Base-by-base conservation (phyloP, 2,329 filamentous ascomycete genomes). In the Apiospora kogelbergensis region DNA sequence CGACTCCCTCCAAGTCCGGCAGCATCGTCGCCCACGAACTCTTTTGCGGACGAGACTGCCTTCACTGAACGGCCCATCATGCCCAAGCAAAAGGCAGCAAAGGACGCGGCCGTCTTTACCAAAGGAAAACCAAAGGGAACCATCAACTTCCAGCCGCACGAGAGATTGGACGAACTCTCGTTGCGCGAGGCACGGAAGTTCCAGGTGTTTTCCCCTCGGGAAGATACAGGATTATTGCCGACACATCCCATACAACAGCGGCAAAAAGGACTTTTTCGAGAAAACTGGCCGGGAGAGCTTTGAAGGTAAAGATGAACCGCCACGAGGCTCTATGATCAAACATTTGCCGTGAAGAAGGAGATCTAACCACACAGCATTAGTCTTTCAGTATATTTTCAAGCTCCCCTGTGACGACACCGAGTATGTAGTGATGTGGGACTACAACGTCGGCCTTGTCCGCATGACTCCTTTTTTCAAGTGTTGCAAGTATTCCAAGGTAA, bases 401-500 rank as follows among this genome's bases (percentile, higher is more conserved):
- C 78, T 91, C 3, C 92, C 92, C 0, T 89, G 85, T 13, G 88
- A 92, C 63, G 86, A 90, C 1, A 86, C 85, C 71, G 84, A 88
- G 67, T 95, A 92, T 78, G 89, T 88, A 0, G 90, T 98, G 70
- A 94, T 98, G 89, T 99, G 96, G 96, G 96, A 99, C 80, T 98
- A 98, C 82, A 95, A 97, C 75, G 89, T 95, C 71, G 96, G 96
- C 10, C 90, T 98, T 40, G 95, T 98, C 71, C 91, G 95, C 71
- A 97, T 97, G 80, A 98, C 95, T 2, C 92, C 94, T 37, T 93
- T 98, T 78, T 98, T 98, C 86, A 97, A 97, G 80, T 94, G 93
- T 73, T 91, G 91, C 78, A 90, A 91, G 72, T 95, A 95, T 77
- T 88, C 91, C 72, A 99, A 99, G 89, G 95, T 94, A 78, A 77